A percentile compares a stretch with the other conserved stretches of the same genome.
Conservation (phyloP, 2,329 filamentous ascomycete genomes). For the Pyrenophora tritici-repentis region DNA sequence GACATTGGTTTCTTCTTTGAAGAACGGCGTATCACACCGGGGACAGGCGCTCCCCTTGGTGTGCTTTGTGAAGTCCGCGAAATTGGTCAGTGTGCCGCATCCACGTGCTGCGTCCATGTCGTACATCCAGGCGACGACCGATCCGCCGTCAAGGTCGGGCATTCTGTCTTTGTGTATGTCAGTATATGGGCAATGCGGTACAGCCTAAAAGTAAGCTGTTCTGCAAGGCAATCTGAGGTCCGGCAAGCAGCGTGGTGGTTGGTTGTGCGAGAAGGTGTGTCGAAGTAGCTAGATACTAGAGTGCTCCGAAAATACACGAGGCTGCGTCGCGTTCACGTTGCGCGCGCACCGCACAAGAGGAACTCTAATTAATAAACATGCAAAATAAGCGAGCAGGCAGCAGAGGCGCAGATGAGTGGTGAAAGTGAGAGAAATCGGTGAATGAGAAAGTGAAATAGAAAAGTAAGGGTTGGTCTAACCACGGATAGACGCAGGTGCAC, state of each 20-base stretch:
- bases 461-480: not conserved
- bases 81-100: constrained; percentile 3
- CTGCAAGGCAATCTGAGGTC: too few relatives aligned
- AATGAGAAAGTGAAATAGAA: not conserved
- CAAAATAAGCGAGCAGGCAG: too few relatives aligned
- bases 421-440: not conserved
- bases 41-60: constrained; percentile 17
- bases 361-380: too few relatives aligned
- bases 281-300: too few relatives aligned
- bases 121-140: not conserved
- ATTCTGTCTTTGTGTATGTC: too few relatives aligned
- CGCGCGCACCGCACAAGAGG: too few relatives aligned
- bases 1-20: constrained; percentile 16
- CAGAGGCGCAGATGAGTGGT: not conserved
- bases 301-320: too few relatives aligned
- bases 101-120: constrained; percentile 2
- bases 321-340: too few relatives aligned
- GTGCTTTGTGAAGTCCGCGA: constrained; percentile 19
- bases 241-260: too few relatives aligned
- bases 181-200: too few relatives aligned
- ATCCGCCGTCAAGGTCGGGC: not conserved
- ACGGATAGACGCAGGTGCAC: not conserved
- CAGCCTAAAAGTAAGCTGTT: too few relatives aligned
- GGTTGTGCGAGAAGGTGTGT: too few relatives aligned
- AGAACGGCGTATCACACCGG: constrained; percentile 13